Conservation (phyloP, 75 land plant genomes). For the Picea sitchensis region DNA sequence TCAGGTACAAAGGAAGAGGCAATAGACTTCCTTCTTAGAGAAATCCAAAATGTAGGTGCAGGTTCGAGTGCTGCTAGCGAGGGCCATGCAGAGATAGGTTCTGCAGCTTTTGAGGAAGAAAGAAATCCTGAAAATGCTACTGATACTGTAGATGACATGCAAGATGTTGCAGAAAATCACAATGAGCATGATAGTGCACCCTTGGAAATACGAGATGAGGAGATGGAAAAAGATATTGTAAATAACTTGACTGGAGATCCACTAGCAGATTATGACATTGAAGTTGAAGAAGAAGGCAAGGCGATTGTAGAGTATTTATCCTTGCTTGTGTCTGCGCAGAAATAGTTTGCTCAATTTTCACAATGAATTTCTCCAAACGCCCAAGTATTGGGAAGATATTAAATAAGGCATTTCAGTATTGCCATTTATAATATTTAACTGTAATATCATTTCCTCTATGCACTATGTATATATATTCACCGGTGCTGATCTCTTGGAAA, state of each 20-base stretch:
- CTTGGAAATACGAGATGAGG: slow-evolving; percentile 48
- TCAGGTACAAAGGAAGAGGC: slow-evolving; percentile 26
- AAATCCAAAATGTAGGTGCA: not conserved
- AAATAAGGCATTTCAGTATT: too few species aligned
- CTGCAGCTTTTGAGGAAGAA: not conserved
- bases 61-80: not conserved
- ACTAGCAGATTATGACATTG: slow-evolving; percentile 82
- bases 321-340: slow-evolving; percentile 31
- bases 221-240: slow-evolving; percentile 89
- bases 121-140: slow-evolving; percentile 6
- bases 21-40: slow-evolving; percentile 27
- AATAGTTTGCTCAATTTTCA: not conserved
- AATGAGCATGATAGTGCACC: slow-evolving; percentile 6
- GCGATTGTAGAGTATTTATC: slow-evolving; percentile 79
- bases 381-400: too few species aligned
- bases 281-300: slow-evolving; percentile 84
- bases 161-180: slow-evolving; percentile 6
- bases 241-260: slow-evolving; percentile 63
- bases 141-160: not conserved
- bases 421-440: too few species aligned
- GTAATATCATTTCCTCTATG: too few species aligned
- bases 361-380: too few species aligned
- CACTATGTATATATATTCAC: too few species aligned
- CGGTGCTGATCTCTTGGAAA: too few species aligned
- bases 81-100: not conserved